phyloP scores from a whole-genome alignment of 331 rosid species.

The Malus hybrid region DNA sequence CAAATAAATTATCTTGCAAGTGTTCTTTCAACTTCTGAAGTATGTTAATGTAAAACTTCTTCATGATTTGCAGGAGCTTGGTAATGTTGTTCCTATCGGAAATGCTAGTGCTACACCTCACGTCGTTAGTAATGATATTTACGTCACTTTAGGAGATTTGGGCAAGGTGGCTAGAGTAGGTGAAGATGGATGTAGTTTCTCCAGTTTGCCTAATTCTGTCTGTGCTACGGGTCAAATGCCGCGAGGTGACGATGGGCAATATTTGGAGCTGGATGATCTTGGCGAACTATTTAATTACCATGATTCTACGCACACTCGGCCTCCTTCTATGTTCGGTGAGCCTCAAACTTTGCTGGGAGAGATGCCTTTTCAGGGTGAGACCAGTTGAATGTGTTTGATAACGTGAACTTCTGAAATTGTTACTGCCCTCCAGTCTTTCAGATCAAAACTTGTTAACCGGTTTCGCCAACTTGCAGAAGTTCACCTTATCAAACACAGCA shows the following conservation, averaged over 20 bases:
- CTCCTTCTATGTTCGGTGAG: background rate
- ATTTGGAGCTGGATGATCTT: constrained; percentile 49
- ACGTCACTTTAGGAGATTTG: constrained; percentile 29
- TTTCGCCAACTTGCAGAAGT: background rate
- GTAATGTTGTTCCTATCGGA: background rate
- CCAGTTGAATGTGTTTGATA: background rate
- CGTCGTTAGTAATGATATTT: constrained; percentile 18
- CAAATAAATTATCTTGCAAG: background rate
- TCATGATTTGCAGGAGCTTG: background rate
- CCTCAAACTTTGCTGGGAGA: background rate
- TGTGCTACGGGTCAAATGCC: background rate
- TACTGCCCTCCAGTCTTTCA: background rate
- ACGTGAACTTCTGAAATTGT: background rate
- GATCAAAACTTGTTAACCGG: background rate
- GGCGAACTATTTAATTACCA: constrained; percentile 5
- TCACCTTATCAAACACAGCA: background rate
- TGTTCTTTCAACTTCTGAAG: background rate
- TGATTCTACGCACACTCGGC: background rate
- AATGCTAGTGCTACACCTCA: background rate
- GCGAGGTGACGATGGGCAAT: background rate
- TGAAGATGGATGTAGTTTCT: constrained; percentile 9
- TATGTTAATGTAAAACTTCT: background rate
- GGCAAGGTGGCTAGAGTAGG: constrained; percentile 3
- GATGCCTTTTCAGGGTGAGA: background rate
- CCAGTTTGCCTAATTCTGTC: constrained; percentile 9